Evolutionary conservation across 2,329 filamentous ascomycete genomes (phyloP).

Genomic region (Calonectria henricotiae): DNA sequence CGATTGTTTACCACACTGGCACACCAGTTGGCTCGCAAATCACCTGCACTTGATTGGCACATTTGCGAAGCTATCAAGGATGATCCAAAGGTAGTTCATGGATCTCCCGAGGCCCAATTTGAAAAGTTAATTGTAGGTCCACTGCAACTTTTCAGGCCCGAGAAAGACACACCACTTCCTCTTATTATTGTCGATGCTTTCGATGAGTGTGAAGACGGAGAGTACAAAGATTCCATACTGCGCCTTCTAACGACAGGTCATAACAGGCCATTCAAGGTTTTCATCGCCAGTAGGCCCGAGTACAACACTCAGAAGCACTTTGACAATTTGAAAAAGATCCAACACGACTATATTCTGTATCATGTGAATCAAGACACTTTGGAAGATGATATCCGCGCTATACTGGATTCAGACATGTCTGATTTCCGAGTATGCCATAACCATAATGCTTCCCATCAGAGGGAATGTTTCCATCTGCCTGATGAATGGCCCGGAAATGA

Average conservation of each 20-base stretch:
- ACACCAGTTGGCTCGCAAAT: conserved; percentile 51
- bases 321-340: background rate
- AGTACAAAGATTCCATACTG: conserved; percentile 55
- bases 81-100: conserved; percentile 52
- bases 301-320: conserved; percentile 51
- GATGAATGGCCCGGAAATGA: conserved; percentile 53
- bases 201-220: conserved; percentile 48
- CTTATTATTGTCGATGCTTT: conserved; percentile 58
- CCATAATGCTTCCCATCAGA: conserved; percentile 41
- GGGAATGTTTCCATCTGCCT: conserved; percentile 38
- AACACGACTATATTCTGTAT: conserved; percentile 10
- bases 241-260: conserved; percentile 46
- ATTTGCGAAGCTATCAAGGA: conserved; percentile 53
- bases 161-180: background rate
- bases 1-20: conserved; percentile 62
- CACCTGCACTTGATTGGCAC: conserved; percentile 51
- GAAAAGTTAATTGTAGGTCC: conserved; percentile 59
- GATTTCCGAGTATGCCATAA: conserved; percentile 48
- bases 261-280: conserved; percentile 53
- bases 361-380: background rate
- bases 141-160: conserved; percentile 36
- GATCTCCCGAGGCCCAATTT: conserved; percentile 58
- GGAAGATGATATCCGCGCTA: background rate
- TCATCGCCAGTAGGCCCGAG: conserved; percentile 63
- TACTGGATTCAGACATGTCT: conserved; percentile 47